Evolutionary conservation across 2,329 filamentous ascomycete genomes (phyloP).

Genomic region (Arthroderma sp.): DNA sequence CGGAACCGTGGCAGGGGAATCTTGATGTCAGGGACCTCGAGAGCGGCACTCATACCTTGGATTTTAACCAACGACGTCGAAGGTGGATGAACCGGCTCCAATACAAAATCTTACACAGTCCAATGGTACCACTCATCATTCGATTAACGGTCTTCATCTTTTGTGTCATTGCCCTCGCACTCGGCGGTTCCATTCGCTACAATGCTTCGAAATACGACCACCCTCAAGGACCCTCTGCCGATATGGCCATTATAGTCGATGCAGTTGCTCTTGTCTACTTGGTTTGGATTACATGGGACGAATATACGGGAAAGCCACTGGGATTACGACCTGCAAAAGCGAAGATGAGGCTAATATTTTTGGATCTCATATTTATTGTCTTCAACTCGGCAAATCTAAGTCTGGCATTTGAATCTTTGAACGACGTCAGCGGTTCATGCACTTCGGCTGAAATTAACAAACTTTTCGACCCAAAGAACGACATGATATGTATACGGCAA

Average conservation of each 20-base stretch:
- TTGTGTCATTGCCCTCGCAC: slow-evolving; percentile 64
- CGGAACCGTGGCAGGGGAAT: slow-evolving; percentile 40
- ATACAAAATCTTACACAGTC: slow-evolving; percentile 60
- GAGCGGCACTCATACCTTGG: slow-evolving; percentile 35
- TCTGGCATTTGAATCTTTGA: slow-evolving; percentile 73
- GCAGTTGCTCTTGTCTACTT: slow-evolving; percentile 80
- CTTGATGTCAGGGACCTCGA: slow-evolving; percentile 37
- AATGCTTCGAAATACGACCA: slow-evolving; percentile 37
- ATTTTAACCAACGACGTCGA: slow-evolving; percentile 39
- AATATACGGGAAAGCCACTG: slow-evolving; percentile 87
- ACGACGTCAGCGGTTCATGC: slow-evolving; percentile 47
- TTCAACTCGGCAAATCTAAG: slow-evolving; percentile 91
- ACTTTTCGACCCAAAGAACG: slow-evolving; percentile 20
- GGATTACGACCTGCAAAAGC: slow-evolving; percentile 70
- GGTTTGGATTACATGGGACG: slow-evolving; percentile 86
- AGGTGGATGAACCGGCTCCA: slow-evolving; percentile 49
- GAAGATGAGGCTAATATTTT: slow-evolving; percentile 78
- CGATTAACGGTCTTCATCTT: slow-evolving; percentile 72
- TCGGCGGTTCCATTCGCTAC: slow-evolving; percentile 63
- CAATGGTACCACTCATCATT: slow-evolving; percentile 73
- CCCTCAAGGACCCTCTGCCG: slow-evolving; percentile 58
- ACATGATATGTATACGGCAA: slow-evolving; percentile 48
- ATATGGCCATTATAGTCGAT: slow-evolving; percentile 83
- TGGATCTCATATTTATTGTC: slow-evolving; percentile 93
- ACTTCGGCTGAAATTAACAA: slow-evolving; percentile 33